A percentile compares a stretch with the other conserved stretches of the same genome.
Evolutionary conservation across 2,329 filamentous ascomycete species (phyloP).

Genomic region (Elsinoe arachidis): DNA sequence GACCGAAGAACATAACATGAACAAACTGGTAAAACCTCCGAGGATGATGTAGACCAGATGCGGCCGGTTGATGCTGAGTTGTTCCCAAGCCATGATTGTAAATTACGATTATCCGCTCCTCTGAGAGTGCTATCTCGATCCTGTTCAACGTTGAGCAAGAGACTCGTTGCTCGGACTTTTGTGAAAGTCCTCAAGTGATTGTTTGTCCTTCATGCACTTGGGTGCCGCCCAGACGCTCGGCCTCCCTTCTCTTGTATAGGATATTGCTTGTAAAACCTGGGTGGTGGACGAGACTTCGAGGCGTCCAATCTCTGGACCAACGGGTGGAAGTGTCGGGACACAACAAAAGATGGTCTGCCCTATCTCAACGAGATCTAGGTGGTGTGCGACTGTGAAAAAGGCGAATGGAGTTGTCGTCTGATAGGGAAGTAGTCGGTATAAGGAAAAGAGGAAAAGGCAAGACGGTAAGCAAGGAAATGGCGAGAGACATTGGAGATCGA

Average conservation of each 20-base stretch:
- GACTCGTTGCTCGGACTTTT: background rate
- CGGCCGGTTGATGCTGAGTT: slow-evolving; percentile 79
- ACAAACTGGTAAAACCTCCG: slow-evolving; percentile 92
- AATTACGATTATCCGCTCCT: background rate
- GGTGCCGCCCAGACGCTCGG: slow-evolving; percentile 10
- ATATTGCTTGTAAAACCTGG: background rate
- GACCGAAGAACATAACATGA: slow-evolving; percentile 96
- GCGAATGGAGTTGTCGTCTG: background rate
- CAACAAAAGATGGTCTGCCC: background rate
- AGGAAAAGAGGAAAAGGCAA: background rate
- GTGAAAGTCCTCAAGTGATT: background rate
- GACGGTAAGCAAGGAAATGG: background rate
- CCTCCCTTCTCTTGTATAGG: background rate
- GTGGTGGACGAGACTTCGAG: background rate
- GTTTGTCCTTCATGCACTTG: background rate
- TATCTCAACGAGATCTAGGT: background rate
- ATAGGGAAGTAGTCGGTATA: background rate
- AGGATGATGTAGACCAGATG: slow-evolving; percentile 98
- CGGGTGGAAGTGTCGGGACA: background rate
- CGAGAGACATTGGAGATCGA: background rate
- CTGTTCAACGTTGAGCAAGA: background rate
- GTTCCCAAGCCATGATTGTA: slow-evolving; percentile 62
- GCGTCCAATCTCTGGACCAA: background rate
- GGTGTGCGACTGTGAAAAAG: background rate
- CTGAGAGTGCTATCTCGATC: background rate